Evolutionary conservation across 129 eudicot species (phyloP), one percentile per base, ranked within the genome.

Genomic region (Flaveria trinervia): DNA sequence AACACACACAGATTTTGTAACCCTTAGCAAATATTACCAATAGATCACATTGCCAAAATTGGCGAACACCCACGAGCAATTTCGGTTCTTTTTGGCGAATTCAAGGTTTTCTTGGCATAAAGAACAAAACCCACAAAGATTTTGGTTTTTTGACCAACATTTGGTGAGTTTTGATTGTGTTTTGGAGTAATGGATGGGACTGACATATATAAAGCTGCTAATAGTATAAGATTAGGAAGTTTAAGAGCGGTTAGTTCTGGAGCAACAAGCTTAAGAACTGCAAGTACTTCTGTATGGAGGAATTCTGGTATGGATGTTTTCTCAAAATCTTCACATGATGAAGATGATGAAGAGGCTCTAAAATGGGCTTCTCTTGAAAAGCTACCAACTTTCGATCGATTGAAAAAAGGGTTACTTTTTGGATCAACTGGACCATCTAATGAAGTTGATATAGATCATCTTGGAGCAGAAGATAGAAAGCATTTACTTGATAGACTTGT

Each of bases 291-390:
- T 11, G 44, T 82, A 73, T 89, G 96, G 92, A 85, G 92, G 72
- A 83, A 74, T 59, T 75, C 79, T 17, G 83, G 88, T 8, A 59
- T 76, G 60, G 95, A 89, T 20, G 91, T 74, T 41, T 92, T 89
- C 30, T 88, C 96, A 0, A 77, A 77, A 28, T 88, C 96, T 1
- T 52, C 83, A 4, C 72, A 79, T 39, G 89, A 89, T 3, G 93
- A 89, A 72, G 91, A 92, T 56, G 98, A 92, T 59, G 98, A 92
- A 83, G 98, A 88, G 51, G 94, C 96, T 59, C 86, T 92, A 3
- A 92, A 86, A 74, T 92, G 98, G 98, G 98, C 98, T 48, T 85
- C 98, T n/a, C 92, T 92, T 3, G 96, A 92, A 75, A 92, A 82
- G 75, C 83, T 90, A 11, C 98, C 98, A 0, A 92, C 98, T 14